Percentiles rank a stretch among this genome's conserved stretches.
These are phyloP conservation scores for Talaromyces sp. DNA, from an alignment of 2,329 filamentous ascomycete genomes.

Conservation along the genomic window DNA sequence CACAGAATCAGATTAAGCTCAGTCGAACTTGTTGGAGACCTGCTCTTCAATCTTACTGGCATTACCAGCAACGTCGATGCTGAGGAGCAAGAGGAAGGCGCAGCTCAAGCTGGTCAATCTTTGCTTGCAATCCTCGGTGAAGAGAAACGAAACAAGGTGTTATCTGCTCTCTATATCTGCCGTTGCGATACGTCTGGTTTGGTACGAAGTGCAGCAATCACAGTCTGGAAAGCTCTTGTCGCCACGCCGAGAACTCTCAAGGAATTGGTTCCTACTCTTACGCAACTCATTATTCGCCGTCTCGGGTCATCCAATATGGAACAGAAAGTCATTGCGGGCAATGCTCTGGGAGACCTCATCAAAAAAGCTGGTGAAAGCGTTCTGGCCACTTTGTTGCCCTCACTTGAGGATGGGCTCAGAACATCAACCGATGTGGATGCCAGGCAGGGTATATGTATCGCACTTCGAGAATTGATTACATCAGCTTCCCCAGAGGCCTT, in stretches of 20 bases:
- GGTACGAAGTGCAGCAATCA: slow-evolving; percentile 82
- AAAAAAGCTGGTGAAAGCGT: slow-evolving; percentile 94
- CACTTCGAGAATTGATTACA: slow-evolving; percentile 84
- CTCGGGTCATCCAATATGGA: slow-evolving; percentile 96
- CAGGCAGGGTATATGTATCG: slow-evolving; percentile 95
- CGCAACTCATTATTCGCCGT: slow-evolving; percentile 87
- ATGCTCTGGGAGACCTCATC: slow-evolving; percentile 92
- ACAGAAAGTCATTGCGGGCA: slow-evolving; percentile 97
- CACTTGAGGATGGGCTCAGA: slow-evolving; percentile 84
- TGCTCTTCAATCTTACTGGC: slow-evolving; percentile 95
- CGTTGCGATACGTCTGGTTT: slow-evolving; percentile 91
- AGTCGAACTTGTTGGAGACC: slow-evolving; percentile 91
- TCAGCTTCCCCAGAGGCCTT: slow-evolving; percentile 83
- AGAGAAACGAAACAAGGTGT: slow-evolving; percentile 92
- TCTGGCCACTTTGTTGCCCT: slow-evolving; percentile 78
- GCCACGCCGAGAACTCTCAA: slow-evolving; percentile 87
- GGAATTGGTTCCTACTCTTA: slow-evolving; percentile 90
- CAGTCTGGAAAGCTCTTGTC: slow-evolving; percentile 95
- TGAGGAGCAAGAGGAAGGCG: slow-evolving; percentile 69
- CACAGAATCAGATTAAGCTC: slow-evolving; percentile 98
- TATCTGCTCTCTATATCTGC: slow-evolving; percentile 96
- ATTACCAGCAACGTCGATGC: slow-evolving; percentile 76
- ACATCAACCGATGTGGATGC: slow-evolving; percentile 85
- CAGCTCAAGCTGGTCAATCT: slow-evolving; percentile 84
- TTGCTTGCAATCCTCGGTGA: slow-evolving; percentile 89